Percentiles rank a stretch among this genome's conserved stretches.
These are phyloP conservation scores for Wallacemonas sp. DNA, from an alignment of 208 protist genomes.

Conservation along the genomic window DNA sequence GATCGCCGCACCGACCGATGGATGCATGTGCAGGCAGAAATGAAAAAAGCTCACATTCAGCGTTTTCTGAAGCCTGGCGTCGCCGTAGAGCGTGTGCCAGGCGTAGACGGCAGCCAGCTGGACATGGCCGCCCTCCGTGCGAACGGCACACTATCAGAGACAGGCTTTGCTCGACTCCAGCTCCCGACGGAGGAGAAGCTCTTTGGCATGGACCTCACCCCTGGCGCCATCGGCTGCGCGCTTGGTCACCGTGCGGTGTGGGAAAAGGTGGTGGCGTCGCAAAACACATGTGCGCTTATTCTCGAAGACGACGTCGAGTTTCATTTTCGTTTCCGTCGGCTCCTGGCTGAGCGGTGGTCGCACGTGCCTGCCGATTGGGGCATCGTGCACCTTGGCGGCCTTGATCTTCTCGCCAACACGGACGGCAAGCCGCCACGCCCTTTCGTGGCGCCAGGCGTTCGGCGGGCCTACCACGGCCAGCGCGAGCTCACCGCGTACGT, in stretches of 20 bases:
- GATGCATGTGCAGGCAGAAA: slow-evolving; percentile 68
- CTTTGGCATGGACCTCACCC: slow-evolving; percentile 92
- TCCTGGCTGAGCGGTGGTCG: slow-evolving; percentile 53
- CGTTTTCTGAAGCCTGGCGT: slow-evolving; percentile 50
- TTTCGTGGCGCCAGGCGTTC: slow-evolving; percentile 77
- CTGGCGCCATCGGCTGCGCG: slow-evolving; percentile 87
- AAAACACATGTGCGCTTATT: slow-evolving; percentile 56
- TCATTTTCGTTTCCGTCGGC: slow-evolving; percentile 64
- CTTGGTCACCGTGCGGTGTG: slow-evolving; percentile 82
- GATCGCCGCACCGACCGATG: slow-evolving; percentile 81
- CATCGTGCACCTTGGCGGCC: slow-evolving; percentile 86
- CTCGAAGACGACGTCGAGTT: slow-evolving; percentile 92
- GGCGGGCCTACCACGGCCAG: slow-evolving; percentile 83
- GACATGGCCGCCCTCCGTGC: slow-evolving; percentile 51
- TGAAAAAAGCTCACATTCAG: slow-evolving; percentile 48
- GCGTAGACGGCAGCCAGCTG: slow-evolving; percentile 65
- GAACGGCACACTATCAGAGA: slow-evolving; percentile 57
- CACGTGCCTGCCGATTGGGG: slow-evolving; percentile 84
- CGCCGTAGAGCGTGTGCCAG: slow-evolving; percentile 66
- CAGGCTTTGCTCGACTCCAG: slow-evolving; percentile 72
- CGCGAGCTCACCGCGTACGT: slow-evolving; percentile 92
- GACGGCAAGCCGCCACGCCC: slow-evolving; percentile 80
- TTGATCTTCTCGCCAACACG: slow-evolving; percentile 72
- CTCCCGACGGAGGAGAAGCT: slow-evolving; percentile 82
- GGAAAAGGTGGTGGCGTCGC: slow-evolving; percentile 55